A percentile compares a stretch with the other conserved stretches of the same genome.
phyloP scores from a whole-genome alignment of 2,329 filamentous ascomycete species.

The Akanthomyces uredinophilus region DNA sequence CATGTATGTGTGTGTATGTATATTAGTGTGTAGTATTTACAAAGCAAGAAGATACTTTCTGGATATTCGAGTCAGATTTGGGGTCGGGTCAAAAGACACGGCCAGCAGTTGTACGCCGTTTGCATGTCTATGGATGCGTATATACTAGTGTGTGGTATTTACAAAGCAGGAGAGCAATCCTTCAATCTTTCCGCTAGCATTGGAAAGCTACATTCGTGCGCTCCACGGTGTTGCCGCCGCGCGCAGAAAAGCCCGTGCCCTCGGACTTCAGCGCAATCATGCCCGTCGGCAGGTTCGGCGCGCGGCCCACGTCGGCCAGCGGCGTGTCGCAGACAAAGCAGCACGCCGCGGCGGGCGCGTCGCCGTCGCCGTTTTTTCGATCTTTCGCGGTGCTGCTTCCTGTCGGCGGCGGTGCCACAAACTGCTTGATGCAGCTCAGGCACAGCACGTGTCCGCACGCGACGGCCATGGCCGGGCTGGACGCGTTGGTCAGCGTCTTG shows the following conservation, averaged over 20 bases:
- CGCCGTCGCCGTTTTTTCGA: conserved; percentile 45
- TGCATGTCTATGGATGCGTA: not conserved
- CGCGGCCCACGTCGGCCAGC: conserved; percentile 48
- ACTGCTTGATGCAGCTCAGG: conserved; percentile 75
- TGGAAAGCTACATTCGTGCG: conserved; percentile 78
- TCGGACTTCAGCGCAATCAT: conserved; percentile 77
- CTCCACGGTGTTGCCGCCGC: conserved; percentile 77
- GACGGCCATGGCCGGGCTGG: conserved; percentile 75
- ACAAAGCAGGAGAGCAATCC: not conserved
- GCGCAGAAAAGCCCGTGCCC: conserved; percentile 86
- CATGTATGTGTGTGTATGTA: not conserved
- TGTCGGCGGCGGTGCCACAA: conserved; percentile 62
- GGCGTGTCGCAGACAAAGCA: conserved; percentile 88
- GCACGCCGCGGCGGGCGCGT: conserved; percentile 46
- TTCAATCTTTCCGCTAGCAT: conserved; percentile 43
- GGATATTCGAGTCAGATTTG: conserved; percentile 54
- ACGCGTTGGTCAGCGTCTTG: conserved; percentile 75
- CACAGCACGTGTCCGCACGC: conserved; percentile 92
- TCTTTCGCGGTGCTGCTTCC: conserved; percentile 29
- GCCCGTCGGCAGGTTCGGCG: conserved; percentile 59
- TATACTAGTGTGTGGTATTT: not conserved
- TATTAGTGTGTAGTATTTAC: not conserved
- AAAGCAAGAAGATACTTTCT: not conserved
- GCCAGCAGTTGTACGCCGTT: too few species aligned
- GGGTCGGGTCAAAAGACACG: conserved; percentile 27